Percentiles rank a stretch among this genome's conserved stretches.
These are phyloP conservation scores for Saxispiralis lemnorum DNA, from an alignment of 495 filamentous ascomycete genomes.

Conservation along the genomic window DNA sequence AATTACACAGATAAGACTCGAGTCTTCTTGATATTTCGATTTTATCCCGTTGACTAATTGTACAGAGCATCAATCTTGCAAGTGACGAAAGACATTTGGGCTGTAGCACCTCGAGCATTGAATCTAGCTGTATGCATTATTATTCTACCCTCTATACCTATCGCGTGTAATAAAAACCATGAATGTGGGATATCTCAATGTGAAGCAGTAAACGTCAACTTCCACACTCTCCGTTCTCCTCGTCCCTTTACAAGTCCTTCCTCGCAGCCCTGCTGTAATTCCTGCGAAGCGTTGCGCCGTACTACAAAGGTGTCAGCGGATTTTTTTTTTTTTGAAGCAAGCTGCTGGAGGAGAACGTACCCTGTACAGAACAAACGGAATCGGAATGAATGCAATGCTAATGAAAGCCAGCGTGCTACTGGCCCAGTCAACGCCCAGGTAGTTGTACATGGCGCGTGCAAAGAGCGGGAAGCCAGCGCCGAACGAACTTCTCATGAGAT, in stretches of 20 bases:
- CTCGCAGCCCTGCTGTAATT: slow-evolving; percentile 3
- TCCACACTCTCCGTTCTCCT: no score
- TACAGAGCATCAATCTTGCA: no score
- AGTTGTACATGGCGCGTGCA: slow-evolving; percentile 26
- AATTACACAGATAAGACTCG: no score
- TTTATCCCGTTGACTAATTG: no score
- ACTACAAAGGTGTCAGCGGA: background rate
- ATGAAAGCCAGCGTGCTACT: slow-evolving; percentile 20
- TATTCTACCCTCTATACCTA: no score
- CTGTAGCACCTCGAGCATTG: no score
- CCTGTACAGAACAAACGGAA: slow-evolving; percentile 22
- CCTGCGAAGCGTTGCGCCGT: background rate
- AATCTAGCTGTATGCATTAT: no score
- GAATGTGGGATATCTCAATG: no score
- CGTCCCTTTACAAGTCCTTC: background rate
- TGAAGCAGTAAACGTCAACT: no score
- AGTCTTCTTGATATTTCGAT: no score
- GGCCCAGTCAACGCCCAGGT: slow-evolving; percentile 22
- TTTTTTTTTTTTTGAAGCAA: background rate
- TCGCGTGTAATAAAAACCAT: no score
- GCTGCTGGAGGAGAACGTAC: slow-evolving; percentile 2
- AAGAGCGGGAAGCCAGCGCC: slow-evolving; percentile 36
- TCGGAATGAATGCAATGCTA: slow-evolving; percentile 22
- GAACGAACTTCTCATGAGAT: slow-evolving; percentile 30
- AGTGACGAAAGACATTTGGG: no score